These are phyloP conservation scores for Solanum medicagineum DNA, from an alignment of 257 asterid species.

Conservation along the genomic window DNA sequence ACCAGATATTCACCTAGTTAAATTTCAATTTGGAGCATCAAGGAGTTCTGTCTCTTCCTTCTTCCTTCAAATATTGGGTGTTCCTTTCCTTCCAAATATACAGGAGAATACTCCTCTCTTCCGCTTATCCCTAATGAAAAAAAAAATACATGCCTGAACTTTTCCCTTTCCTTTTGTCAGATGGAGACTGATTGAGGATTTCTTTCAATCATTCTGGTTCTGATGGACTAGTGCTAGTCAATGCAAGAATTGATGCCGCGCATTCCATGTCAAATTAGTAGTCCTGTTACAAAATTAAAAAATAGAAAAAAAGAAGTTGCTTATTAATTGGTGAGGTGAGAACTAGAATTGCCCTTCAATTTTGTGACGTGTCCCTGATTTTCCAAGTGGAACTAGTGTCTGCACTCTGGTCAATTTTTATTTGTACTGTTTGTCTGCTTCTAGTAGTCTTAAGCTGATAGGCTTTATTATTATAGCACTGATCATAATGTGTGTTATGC, in stretches of 20 bases:
- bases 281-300: neutral
- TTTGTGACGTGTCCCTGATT: neutral
- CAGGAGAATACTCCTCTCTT: neutral
- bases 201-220: neutral
- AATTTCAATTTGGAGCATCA: neutral
- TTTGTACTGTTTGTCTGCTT: neutral
- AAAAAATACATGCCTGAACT: neutral
- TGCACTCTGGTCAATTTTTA: neutral
- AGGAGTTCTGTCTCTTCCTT: neutral
- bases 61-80: neutral
- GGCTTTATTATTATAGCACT: neutral
- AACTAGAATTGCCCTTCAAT: neutral
- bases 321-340: neutral
- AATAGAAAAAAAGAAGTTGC: neutral
- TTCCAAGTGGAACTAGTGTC: neutral
- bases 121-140: neutral
- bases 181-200: neutral
- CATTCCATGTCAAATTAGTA: neutral
- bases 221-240: neutral
- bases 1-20: neutral
- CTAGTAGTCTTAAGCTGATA: neutral
- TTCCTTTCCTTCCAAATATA: neutral
- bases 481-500: conserved; percentile 1
- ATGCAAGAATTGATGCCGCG: neutral
- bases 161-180: neutral